A percentile compares a stretch with the other conserved stretches of the same genome.
phyloP scores from a whole-genome alignment of 495 filamentous ascomycete genomes.

The Niebla homalea region DNA sequence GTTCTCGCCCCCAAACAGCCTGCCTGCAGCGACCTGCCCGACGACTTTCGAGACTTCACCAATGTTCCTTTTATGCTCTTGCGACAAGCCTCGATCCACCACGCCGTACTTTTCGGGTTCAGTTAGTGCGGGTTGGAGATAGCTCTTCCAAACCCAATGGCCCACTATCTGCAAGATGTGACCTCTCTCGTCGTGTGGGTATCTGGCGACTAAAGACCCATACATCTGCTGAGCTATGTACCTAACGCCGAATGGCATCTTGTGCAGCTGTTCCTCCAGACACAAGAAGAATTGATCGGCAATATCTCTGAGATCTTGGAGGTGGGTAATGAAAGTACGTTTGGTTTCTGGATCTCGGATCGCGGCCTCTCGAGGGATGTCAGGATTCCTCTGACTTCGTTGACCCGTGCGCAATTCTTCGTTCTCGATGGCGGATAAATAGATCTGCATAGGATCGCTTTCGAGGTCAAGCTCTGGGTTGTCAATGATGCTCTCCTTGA shows the following conservation, averaged over 20 bases:
- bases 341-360: conserved; percentile 89
- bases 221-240: conserved; percentile 83
- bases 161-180: conserved; percentile 71
- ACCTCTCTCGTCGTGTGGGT: conserved; percentile 64
- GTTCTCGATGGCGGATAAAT: conserved; percentile 85
- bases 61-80: conserved; percentile 86
- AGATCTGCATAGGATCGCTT: conserved; percentile 96
- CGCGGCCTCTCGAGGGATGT: conserved; percentile 78
- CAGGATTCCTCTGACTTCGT: conserved; percentile 60
- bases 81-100: conserved; percentile 71
- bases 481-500: conserved; percentile 80
- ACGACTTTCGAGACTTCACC: conserved; percentile 84
- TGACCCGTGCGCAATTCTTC: conserved; percentile 88
- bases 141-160: conserved; percentile 86
- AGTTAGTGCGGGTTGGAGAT: conserved; percentile 76
- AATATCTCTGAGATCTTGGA: conserved; percentile 87
- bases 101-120: conserved; percentile 85
- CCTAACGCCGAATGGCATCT: conserved; percentile 86
- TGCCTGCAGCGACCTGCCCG: conserved; percentile 70
- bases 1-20: conserved; percentile 84
- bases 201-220: conserved; percentile 57
- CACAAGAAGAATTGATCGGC: conserved; percentile 73
- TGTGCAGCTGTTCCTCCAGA: conserved; percentile 68
- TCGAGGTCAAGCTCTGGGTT: conserved; percentile 85
- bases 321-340: conserved; percentile 78